Conservation (phyloP, 495 filamentous ascomycete species). For the Podospora tetraspora region DNA sequence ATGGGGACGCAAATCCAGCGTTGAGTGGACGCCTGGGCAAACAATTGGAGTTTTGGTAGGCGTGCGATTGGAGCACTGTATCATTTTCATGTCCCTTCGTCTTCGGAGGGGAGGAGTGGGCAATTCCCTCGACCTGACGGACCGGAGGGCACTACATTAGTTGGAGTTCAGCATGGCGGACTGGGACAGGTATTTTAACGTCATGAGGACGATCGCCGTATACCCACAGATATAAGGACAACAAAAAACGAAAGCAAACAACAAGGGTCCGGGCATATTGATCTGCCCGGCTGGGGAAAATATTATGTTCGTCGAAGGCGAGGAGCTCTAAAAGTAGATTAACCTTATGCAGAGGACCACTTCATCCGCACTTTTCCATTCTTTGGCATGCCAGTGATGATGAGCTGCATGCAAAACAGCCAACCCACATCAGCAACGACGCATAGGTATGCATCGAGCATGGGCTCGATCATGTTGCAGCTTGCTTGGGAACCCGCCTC, state of each 20-base stretch:
- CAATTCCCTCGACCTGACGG: background rate
- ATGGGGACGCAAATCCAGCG: constrained; percentile 50
- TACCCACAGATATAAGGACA: background rate
- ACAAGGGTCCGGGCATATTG: background rate
- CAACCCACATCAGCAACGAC: background rate
- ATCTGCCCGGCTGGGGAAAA: too few relatives aligned
- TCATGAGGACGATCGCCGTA: background rate
- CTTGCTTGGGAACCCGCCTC: background rate
- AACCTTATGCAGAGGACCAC: too few relatives aligned
- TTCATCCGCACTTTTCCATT: background rate
- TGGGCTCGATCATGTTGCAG: too few relatives aligned
- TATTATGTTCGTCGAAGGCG: background rate
- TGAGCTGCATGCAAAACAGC: background rate
- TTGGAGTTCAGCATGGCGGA: background rate
- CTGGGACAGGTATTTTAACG: background rate
- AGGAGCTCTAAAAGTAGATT: background rate
- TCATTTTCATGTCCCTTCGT: too few relatives aligned
- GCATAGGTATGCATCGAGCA: too few relatives aligned
- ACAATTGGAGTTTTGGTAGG: background rate
- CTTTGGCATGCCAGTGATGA: background rate
- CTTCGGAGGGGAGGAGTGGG: too few relatives aligned
- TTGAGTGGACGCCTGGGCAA: background rate
- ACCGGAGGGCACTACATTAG: background rate
- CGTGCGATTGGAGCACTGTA: background rate
- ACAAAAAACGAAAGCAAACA: background rate